Evolutionary conservation across 2,329 filamentous ascomycete genomes (phyloP).

Genomic region (Sporothrix sp.): DNA sequence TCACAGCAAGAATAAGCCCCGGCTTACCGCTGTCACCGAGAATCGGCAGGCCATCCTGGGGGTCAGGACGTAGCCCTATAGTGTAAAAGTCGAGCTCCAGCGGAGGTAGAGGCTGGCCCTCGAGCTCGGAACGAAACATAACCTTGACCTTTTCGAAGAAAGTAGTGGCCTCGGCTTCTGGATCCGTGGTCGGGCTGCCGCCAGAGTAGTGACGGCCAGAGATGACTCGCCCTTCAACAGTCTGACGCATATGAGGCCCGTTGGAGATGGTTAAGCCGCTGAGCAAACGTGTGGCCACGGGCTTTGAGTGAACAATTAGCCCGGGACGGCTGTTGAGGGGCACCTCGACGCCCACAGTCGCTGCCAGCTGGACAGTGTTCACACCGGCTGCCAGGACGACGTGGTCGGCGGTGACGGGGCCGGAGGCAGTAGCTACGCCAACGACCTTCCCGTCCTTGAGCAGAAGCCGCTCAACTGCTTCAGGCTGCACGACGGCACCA

Average conservation of each 20-base stretch:
- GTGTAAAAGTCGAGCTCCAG: constrained; percentile 24
- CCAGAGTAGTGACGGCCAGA: constrained; percentile 21
- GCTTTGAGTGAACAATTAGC: constrained; percentile 24
- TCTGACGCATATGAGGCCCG: constrained; percentile 24
- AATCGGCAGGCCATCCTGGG: constrained; percentile 23
- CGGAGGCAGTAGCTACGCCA: constrained; percentile 17
- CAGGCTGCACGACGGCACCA: background rate
- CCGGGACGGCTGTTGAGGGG: constrained; percentile 21
- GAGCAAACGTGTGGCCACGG: constrained; percentile 17
- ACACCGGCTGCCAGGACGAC: constrained; percentile 25
- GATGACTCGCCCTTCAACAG: constrained; percentile 21
- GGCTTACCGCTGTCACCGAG: constrained; percentile 21
- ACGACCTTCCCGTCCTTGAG: constrained; percentile 14
- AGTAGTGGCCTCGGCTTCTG: constrained; percentile 18
- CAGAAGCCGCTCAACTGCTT: constrained; percentile 7
- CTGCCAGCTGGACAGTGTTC: constrained; percentile 21
- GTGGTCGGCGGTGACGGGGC: constrained; percentile 20
- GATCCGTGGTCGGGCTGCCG: constrained; percentile 12
- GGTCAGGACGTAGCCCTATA: constrained; percentile 22
- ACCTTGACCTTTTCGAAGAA: constrained; percentile 19
- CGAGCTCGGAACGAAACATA: constrained; percentile 13
- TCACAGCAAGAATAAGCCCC: constrained; percentile 24
- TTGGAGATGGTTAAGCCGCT: constrained; percentile 20
- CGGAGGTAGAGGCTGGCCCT: background rate
- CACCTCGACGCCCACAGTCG: constrained; percentile 19